These are phyloP conservation scores for Bipolaris cookei DNA, from an alignment of 2,329 filamentous ascomycete genomes.

Conservation along the genomic window DNA sequence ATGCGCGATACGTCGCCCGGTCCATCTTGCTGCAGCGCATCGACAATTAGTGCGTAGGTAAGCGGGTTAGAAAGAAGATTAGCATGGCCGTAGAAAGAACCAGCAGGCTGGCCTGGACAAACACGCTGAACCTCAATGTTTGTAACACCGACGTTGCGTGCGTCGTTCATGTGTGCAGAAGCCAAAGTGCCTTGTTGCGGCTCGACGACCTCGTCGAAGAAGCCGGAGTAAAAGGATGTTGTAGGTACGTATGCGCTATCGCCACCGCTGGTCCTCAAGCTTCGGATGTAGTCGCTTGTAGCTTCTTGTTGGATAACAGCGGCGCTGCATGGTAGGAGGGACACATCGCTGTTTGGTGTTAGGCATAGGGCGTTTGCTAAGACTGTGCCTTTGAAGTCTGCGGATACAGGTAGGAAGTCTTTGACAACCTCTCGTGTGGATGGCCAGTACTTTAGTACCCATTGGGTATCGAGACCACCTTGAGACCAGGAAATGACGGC, in stretches of 20 bases:
- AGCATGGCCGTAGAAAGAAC: conserved; percentile 59
- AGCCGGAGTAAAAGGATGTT: conserved; percentile 59
- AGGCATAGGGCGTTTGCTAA: conserved; percentile 42
- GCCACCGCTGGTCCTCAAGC: conserved; percentile 54
- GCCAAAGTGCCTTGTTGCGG: conserved; percentile 57
- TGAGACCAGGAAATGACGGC: conserved; percentile 57
- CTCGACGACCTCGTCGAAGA: conserved; percentile 60
- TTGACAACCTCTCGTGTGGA: conserved; percentile 54
- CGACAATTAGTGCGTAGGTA: conserved; percentile 53
- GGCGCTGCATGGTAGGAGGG: conserved; percentile 42
- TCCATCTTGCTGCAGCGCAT: conserved; percentile 58
- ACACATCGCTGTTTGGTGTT: conserved; percentile 30
- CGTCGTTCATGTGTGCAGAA: conserved; percentile 56
- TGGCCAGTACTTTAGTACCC: conserved; percentile 65
- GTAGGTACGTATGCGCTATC: conserved; percentile 63
- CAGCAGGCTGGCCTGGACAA: conserved; percentile 52
- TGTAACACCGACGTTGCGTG: conserved; percentile 54
- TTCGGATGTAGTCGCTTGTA: conserved; percentile 52
- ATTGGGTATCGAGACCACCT: conserved; percentile 62
- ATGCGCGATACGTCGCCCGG: conserved; percentile 52
- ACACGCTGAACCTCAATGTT: conserved; percentile 59
- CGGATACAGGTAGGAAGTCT: conserved; percentile 61
- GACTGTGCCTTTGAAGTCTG: conserved; percentile 61
- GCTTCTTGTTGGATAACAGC: conserved; percentile 58
- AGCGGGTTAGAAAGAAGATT: conserved; percentile 59